A percentile compares a stretch with the other conserved stretches of the same genome.
phyloP scores from a whole-genome alignment of 1,284 basidiomycete genomes.

The Sparassis latifolia region DNA sequence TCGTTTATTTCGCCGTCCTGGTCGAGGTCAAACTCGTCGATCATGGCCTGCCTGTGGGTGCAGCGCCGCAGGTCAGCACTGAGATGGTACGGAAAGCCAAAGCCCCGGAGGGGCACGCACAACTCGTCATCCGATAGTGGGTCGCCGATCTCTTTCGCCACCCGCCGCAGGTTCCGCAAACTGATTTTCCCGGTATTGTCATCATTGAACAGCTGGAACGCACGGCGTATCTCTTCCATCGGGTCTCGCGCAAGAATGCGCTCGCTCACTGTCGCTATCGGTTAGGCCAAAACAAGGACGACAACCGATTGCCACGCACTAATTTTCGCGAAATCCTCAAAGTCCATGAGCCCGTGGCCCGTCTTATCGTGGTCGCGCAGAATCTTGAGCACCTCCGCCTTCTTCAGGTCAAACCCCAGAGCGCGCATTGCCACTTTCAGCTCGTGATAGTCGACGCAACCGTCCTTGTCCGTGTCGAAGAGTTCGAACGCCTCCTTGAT shows the following conservation, averaged over 20 bases:
- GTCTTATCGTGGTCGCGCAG: constrained; percentile 89
- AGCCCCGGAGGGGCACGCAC: constrained; percentile 45
- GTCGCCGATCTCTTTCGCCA: constrained; percentile 97
- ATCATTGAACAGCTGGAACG: constrained; percentile 96
- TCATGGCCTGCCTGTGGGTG: constrained; percentile 89
- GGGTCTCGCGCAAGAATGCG: constrained; percentile 91
- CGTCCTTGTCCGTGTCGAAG: constrained; percentile 98
- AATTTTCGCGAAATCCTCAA: constrained; percentile 91
- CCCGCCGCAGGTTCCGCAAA: constrained; percentile 84
- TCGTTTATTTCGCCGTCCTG: constrained; percentile 97
- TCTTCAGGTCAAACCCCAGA: constrained; percentile 96
- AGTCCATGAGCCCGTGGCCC: constrained; percentile 89
- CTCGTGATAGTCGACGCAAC: constrained; percentile 96
- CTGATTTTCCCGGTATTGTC: constrained; percentile 94
- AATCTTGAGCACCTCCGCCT: constrained; percentile 95
- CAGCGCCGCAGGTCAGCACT: not conserved
- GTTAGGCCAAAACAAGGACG: not conserved
- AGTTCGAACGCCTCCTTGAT: constrained; percentile 99
- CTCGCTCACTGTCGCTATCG: constrained; percentile 72
- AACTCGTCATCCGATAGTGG: constrained; percentile 94
- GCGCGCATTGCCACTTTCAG: constrained; percentile 98
- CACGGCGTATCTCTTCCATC: constrained; percentile 92
- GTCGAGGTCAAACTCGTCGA: constrained; percentile 99
- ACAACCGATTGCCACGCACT: constrained; percentile 45
- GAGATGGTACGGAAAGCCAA: not conserved